phyloP scores from a whole-genome alignment of 2,329 filamentous ascomycete species.

The Ophiostoma fasciatum region DNA sequence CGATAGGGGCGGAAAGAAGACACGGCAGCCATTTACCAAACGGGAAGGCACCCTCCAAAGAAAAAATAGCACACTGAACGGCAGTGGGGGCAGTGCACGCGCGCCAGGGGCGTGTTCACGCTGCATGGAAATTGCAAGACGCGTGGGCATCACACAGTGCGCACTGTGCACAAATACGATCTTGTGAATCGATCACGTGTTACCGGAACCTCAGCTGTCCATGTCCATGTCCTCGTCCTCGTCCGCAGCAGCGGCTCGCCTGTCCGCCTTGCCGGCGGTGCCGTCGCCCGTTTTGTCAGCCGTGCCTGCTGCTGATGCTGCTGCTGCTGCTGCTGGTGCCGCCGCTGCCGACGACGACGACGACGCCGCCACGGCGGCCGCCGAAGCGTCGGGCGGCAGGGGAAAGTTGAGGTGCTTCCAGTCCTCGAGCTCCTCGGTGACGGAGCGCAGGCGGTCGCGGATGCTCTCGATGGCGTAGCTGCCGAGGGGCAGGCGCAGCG shows the following conservation, averaged over 20 bases:
- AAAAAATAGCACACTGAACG: too few species aligned
- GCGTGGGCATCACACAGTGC: too few species aligned
- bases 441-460: constrained; percentile 70
- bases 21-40: constrained; percentile 5
- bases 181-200: too few species aligned
- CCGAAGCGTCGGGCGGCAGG: constrained; percentile 22
- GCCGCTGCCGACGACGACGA: constrained; percentile 14
- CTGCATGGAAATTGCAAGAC: too few species aligned
- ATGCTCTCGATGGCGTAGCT: constrained; percentile 96
- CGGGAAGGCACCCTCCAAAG: not conserved
- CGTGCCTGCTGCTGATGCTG: not conserved
- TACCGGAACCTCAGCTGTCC: too few species aligned
- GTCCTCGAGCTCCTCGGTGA: constrained; percentile 89
- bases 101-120: too few species aligned
- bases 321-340: not conserved
- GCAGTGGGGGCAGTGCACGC: too few species aligned
- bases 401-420: constrained; percentile 77
- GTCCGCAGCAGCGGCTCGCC: too few species aligned
- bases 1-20: constrained; percentile 4
- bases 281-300: too few species aligned
- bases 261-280: too few species aligned
- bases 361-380: constrained; percentile 18
- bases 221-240: too few species aligned
- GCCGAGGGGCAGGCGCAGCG: constrained; percentile 70
- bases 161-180: too few species aligned